These are phyloP conservation scores for Termitomyces sp. DNA, from an alignment of 768 basidiomycete species.

Conservation along the genomic window DNA sequence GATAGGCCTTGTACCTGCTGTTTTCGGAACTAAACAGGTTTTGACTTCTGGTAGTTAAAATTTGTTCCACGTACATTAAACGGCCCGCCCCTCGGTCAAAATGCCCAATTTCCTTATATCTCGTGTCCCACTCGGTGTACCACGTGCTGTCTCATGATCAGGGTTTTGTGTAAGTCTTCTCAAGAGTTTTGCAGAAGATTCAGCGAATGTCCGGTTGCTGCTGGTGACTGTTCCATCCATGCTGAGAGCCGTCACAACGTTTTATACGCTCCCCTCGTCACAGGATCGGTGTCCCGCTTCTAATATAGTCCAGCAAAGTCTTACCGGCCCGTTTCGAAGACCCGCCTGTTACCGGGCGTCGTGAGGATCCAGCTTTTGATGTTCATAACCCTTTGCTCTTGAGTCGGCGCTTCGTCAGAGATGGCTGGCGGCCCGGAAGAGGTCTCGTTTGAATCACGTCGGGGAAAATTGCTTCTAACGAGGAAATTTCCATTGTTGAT, in stretches of 20 bases:
- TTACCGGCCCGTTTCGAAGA: conserved; percentile 10
- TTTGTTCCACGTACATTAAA: not conserved
- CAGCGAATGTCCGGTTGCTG: conserved; percentile 3
- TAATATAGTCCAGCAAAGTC: not conserved
- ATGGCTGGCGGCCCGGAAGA: conserved; percentile 12
- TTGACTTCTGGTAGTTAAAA: conserved; percentile 6
- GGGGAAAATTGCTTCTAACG: conserved; percentile 4
- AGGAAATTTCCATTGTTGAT: conserved; percentile 6
- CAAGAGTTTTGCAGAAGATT: conserved; percentile 12
- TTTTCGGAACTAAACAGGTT: conserved; percentile 1
- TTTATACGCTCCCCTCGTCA: conserved; percentile 1
- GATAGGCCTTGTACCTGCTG: conserved; percentile 8
- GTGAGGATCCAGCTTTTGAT: not conserved
- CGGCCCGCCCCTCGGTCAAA: conserved; percentile 8
- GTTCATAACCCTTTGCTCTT: not conserved
- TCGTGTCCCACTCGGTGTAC: conserved; percentile 6
- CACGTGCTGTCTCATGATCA: conserved; percentile 10
- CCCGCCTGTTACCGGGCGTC: not conserved
- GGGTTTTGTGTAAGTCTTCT: not conserved
- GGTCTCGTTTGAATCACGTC: not conserved
- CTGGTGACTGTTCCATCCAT: not conserved
- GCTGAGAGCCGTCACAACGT: not conserved
- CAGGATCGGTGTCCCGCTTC: conserved; percentile 6
- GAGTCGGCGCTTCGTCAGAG: not conserved
- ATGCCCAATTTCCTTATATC: not conserved